These are phyloP conservation scores for Colletotrichum scovillei DNA, from an alignment of 2,329 filamentous ascomycete genomes.

Conservation along the genomic window DNA sequence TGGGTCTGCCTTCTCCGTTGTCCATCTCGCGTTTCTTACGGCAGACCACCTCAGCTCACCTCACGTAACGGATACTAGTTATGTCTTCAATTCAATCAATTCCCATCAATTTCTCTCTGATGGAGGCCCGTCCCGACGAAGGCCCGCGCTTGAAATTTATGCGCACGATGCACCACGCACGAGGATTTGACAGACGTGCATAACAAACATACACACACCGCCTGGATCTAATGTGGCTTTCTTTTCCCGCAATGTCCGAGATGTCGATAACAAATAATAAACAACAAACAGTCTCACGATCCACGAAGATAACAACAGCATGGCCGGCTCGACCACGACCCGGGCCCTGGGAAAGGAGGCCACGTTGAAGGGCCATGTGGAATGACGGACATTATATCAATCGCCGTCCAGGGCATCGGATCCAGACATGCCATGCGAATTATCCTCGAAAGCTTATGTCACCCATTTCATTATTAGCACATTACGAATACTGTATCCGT, in stretches of 20 bases:
- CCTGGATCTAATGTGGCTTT: too few relatives aligned
- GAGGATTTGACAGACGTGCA: not conserved
- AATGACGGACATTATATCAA: not conserved
- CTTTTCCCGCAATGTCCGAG: not conserved
- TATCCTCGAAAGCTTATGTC: not conserved
- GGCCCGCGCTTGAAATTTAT: constrained; percentile 19
- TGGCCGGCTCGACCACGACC: not conserved
- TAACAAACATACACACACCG: constrained; percentile 19
- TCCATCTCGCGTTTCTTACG: not conserved
- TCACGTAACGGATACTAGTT: too few relatives aligned
- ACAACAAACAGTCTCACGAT: not conserved
- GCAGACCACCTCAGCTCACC: too few relatives aligned
- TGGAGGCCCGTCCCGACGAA: constrained; percentile 32
- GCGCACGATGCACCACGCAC: not conserved
- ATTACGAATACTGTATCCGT: not conserved
- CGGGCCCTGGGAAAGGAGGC: not conserved
- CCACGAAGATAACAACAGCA: not conserved
- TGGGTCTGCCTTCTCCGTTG: not conserved
- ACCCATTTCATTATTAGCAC: not conserved
- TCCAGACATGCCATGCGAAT: too few relatives aligned
- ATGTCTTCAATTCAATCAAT: not conserved
- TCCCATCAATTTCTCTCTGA: not conserved
- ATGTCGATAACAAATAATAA: not conserved
- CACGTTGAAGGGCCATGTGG: not conserved
- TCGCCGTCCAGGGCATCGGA: not conserved